These are phyloP conservation scores for Citrus maxima DNA, from an alignment of 345 rosid genomes.

Conservation along the genomic window DNA sequence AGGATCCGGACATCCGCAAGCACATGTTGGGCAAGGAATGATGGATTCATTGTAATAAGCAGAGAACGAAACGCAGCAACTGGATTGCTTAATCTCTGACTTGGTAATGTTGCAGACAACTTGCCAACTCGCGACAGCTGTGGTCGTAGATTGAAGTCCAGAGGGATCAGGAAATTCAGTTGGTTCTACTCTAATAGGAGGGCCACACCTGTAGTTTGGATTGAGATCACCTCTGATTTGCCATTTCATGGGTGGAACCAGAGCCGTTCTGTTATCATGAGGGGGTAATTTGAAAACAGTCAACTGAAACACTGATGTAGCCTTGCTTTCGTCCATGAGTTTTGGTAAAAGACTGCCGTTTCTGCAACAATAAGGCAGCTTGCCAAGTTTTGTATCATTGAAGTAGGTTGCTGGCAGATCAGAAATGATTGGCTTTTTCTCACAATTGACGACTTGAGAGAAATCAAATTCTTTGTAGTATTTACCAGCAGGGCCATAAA, in stretches of 20 bases:
- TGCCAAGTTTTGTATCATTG: constrained; percentile 61
- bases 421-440: constrained; percentile 57
- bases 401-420: constrained; percentile 59
- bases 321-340: constrained; percentile 51
- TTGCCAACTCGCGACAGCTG: constrained; percentile 76
- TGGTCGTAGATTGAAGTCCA: constrained; percentile 49
- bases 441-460: constrained; percentile 64
- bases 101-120: constrained; percentile 74
- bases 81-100: constrained; percentile 51
- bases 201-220: constrained; percentile 67
- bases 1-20: constrained; percentile 70
- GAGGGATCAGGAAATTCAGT: constrained; percentile 66
- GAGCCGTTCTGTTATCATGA: constrained; percentile 54
- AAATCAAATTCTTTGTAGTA: constrained; percentile 65
- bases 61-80: constrained; percentile 93
- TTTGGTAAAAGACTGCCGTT: constrained; percentile 71
- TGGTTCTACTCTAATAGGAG: constrained; percentile 73
- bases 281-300: constrained; percentile 82
- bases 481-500: constrained; percentile 63
- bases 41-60: constrained; percentile 78
- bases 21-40: constrained; percentile 86
- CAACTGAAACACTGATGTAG: constrained; percentile 71
- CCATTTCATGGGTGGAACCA: constrained; percentile 76
- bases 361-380: constrained; percentile 72
- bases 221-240: constrained; percentile 58